Evolutionary conservation across 1,284 basidiomycete genomes (phyloP), one percentile per base, ranked within the genome.

Genomic region (Tilletia indica): DNA sequence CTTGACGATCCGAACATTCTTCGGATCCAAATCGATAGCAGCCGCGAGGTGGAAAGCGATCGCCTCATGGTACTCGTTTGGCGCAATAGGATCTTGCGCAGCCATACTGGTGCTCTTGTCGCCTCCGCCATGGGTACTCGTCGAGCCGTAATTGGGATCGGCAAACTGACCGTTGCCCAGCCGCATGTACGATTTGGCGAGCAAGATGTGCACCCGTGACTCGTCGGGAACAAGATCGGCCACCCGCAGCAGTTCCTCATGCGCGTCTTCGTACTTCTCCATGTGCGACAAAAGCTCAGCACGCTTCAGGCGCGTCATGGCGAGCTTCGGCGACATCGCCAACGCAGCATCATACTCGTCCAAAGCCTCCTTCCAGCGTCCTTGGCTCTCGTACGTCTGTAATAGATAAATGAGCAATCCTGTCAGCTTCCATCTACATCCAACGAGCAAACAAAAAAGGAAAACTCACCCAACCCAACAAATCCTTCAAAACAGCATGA

Each of bases 121-220:
- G 12, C 34, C 56, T 19, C 58, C 54, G 6, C 48, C 70, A 45
- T 31, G 25, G 25, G 25, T 31, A 31, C 45, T 38, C 16, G 70
- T 54, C 11, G 36, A 67, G 19, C 34, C 45, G n/a, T 70, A 49
- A 25, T 47, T 42, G 16, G 39, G 69, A 34, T 54, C 61, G 2
- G 74, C 74, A 68, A 83, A 83, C 14, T 66, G 66, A 0, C 82
- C 82, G 2, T 78, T 80, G 5, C 79, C 81, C 31, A 80, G 64
- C 0, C 79, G 76, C 82, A 83, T 83, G 72, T 82, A 83, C 25
- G 77, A 78, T 71, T 82, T 76, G 8, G 82, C 82, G 1, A 83
- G 72, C 67, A 83, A 70, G 39, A 83, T 68, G 48, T 83, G 82
- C 14, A 83, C 75, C 47, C 76, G 77, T 16, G 80, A 78, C 64